Conservation (phyloP, 2,329 filamentous ascomycete genomes). For the Ophiosphaerella korrae region DNA sequence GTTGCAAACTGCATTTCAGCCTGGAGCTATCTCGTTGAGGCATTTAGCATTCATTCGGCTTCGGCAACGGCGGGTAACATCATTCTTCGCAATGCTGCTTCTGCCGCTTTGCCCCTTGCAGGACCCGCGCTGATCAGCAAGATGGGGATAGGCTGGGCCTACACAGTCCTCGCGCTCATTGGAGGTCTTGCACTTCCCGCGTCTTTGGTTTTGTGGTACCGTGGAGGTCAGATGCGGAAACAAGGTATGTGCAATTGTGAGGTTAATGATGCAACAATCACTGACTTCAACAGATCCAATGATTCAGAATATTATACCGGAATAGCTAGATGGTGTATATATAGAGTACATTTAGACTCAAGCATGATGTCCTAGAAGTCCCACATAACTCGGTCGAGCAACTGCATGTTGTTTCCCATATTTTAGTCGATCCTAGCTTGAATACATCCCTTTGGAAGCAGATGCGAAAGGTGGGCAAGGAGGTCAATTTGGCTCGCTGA, state of each 20-base stretch:
- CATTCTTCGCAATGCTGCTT: constrained; percentile 58
- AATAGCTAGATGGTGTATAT: too few relatives aligned
- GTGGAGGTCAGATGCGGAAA: background rate
- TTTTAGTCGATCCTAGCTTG: too few relatives aligned
- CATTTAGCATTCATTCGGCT: constrained; percentile 59
- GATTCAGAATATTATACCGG: too few relatives aligned
- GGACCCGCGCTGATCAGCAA: constrained; percentile 56
- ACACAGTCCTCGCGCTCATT: background rate
- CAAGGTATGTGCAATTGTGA: background rate
- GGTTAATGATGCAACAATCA: too few relatives aligned
- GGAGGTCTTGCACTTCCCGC: background rate
- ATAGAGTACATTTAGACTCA: too few relatives aligned
- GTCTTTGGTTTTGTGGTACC: background rate
- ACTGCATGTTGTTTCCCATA: too few relatives aligned
- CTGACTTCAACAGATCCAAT: too few relatives aligned
- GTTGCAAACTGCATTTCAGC: constrained; percentile 56
- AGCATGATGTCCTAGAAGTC: too few relatives aligned
- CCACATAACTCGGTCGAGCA: too few relatives aligned
- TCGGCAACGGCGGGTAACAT: constrained; percentile 62
- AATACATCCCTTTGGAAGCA: too few relatives aligned
- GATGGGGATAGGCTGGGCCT: constrained; percentile 20
- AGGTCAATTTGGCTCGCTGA: too few relatives aligned
- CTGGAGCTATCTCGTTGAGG: constrained; percentile 61
- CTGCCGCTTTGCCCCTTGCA: constrained; percentile 60
- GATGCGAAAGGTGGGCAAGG: too few relatives aligned